Conservation (phyloP, 1,284 basidiomycete species). For the Sporisorium exsertum region DNA sequence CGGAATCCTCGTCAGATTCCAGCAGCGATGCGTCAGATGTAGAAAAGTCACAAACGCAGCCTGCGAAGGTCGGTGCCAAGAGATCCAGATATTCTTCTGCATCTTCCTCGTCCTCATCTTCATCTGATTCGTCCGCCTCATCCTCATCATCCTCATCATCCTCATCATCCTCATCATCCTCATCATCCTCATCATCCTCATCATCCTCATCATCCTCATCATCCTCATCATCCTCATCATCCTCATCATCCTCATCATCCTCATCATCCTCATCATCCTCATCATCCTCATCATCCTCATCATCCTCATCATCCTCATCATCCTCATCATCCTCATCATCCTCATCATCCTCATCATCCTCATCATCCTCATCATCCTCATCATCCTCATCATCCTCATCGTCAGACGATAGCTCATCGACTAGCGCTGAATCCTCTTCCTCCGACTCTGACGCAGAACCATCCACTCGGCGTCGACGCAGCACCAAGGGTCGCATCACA, state of each 20-base stretch:
- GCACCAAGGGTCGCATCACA: neutral
- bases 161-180: conserved; percentile 7
- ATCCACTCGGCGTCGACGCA: neutral
- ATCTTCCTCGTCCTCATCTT: conserved; percentile 21
- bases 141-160: conserved; percentile 8
- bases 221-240: conserved; percentile 4
- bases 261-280: conserved; percentile 20
- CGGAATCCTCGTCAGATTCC: conserved; percentile 24
- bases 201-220: conserved; percentile 23
- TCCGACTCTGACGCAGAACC: conserved; percentile 16
- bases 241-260: conserved; percentile 2
- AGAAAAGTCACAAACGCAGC: neutral
- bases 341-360: conserved; percentile 21
- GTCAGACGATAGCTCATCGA: conserved; percentile 11
- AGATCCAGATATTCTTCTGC: conserved; percentile 2
- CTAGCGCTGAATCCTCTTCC: conserved; percentile 5
- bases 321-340: conserved; percentile 8
- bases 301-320: conserved; percentile 5
- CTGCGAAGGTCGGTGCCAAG: too few relatives aligned
- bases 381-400: conserved; percentile 7
- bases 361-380: conserved; percentile 7
- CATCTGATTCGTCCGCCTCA: conserved; percentile 6
- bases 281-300: conserved; percentile 9
- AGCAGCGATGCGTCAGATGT: conserved; percentile 18
- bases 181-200: conserved; percentile 8